phyloP scores from a whole-genome alignment of 2,329 filamentous ascomycete genomes.

The Microdochium bolleyi region DNA sequence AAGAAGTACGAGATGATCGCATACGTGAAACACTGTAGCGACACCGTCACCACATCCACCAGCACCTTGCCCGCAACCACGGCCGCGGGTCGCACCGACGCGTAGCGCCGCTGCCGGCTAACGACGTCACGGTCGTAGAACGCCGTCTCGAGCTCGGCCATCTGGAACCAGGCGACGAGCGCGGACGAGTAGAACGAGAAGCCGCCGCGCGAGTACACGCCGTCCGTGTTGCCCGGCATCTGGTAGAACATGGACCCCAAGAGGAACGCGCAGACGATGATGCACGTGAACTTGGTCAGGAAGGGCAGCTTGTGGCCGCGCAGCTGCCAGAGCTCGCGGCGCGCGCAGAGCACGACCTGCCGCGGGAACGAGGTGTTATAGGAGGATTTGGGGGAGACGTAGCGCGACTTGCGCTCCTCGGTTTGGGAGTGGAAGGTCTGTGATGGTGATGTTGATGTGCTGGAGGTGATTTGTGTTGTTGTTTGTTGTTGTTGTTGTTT shows the following conservation, averaged over 20 bases:
- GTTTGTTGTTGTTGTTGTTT: no score
- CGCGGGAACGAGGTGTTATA: conserved; percentile 70
- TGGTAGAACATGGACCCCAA: conserved; percentile 75
- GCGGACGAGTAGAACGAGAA: conserved; percentile 42
- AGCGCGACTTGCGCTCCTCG: conserved; percentile 58
- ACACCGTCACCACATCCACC: conserved; percentile 52
- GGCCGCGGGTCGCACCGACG: conserved; percentile 45
- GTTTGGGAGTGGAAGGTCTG: conserved; percentile 61
- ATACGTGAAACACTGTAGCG: conserved; percentile 59
- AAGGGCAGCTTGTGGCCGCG: conserved; percentile 67
- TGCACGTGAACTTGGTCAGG: conserved; percentile 73
- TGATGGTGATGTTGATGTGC: conserved; percentile 50
- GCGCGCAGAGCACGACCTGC: conserved; percentile 62
- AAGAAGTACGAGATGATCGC: conserved; percentile 72
- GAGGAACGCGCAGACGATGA: conserved; percentile 65
- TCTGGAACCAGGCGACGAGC: conserved; percentile 57
- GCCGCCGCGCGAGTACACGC: conserved; percentile 51
- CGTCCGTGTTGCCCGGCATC: conserved; percentile 46
- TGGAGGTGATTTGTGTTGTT: conserved; percentile 32
- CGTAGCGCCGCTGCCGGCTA: conserved; percentile 36
- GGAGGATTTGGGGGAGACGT: conserved; percentile 58
- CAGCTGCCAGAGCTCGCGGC: conserved; percentile 72
- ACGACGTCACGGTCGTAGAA: conserved; percentile 61
- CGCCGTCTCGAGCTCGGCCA: conserved; percentile 72
- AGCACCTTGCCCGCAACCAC: conserved; percentile 50